Evolutionary conservation across 2,329 filamentous ascomycete species (phyloP).

Genomic region (Ophioceras dolichostomum): DNA sequence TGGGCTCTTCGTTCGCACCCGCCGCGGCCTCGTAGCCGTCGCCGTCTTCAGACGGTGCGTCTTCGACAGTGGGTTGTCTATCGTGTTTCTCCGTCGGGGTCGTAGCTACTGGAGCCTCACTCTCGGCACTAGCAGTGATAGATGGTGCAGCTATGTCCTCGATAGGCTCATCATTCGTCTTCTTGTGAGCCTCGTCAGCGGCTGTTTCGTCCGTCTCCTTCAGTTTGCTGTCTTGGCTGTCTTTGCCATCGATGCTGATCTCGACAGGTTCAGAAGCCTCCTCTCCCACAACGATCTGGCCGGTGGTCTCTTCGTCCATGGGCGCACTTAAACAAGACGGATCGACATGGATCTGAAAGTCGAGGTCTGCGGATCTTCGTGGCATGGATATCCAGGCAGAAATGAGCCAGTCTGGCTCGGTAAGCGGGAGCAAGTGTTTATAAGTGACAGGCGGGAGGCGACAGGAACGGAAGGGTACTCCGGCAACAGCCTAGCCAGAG

Average conservation of each 20-base stretch:
- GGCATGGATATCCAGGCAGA: constrained; percentile 9
- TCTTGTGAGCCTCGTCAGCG: background rate
- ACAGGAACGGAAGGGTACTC: no score
- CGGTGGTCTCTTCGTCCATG: constrained; percentile 22
- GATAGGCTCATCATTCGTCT: background rate
- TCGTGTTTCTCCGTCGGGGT: no score
- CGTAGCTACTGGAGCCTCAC: no score
- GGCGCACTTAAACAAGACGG: constrained; percentile 27
- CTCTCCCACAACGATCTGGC: constrained; percentile 1
- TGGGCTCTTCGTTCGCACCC: no score
- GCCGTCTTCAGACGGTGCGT: no score
- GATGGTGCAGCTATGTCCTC: no score
- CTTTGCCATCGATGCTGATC: background rate
- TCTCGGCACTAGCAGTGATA: no score
- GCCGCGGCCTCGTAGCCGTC: no score
- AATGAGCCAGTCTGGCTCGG: background rate
- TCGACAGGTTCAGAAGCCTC: background rate
- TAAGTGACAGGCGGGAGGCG: no score
- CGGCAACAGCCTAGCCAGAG: background rate
- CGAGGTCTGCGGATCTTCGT: constrained; percentile 17
- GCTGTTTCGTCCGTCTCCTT: background rate
- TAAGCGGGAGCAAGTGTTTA: background rate
- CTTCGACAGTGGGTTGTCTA: no score
- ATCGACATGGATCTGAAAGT: constrained; percentile 37
- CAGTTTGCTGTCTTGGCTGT: background rate